Percentiles rank a stretch among this genome's conserved stretches.
Conservation (phyloP, 768 basidiomycete genomes). For the Leccinum subgranulosum region DNA sequence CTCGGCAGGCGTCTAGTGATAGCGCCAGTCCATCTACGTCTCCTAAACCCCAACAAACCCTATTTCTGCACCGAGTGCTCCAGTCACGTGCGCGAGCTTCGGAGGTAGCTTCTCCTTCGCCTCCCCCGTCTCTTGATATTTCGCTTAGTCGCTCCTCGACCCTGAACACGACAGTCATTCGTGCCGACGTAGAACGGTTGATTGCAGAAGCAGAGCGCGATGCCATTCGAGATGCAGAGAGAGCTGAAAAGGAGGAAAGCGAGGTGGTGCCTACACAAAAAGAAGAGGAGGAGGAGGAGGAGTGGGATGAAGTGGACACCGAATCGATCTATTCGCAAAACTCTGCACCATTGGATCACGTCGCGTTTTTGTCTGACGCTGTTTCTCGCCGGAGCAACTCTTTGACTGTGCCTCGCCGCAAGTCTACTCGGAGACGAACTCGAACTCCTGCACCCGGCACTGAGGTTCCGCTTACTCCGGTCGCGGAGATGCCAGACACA, state of each 20-base stretch:
- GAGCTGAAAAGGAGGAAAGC: not conserved
- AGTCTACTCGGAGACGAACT: conserved; percentile 7
- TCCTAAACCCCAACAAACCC: not conserved
- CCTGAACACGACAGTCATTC: not conserved
- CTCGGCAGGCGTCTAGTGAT: not conserved
- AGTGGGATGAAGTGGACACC: not conserved
- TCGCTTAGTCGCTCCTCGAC: conserved; percentile 6
- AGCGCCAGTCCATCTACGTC: not conserved
- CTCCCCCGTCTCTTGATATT: conserved; percentile 2
- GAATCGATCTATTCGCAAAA: conserved; percentile 25
- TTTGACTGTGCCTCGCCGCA: conserved; percentile 3
- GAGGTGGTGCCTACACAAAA: not conserved
- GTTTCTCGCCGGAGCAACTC: conserved; percentile 1
- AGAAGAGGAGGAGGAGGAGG: not conserved
- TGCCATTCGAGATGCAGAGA: conserved; percentile 14
- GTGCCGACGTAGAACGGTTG: conserved; percentile 7
- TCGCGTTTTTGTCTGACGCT: not conserved
- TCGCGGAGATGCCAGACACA: conserved; percentile 17
- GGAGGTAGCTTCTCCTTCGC: not conserved
- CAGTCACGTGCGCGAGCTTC: conserved; percentile 21
- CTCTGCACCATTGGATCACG: conserved; percentile 20
- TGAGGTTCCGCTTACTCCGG: conserved; percentile 12
- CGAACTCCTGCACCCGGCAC: not conserved
- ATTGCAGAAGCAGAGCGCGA: conserved; percentile 16
- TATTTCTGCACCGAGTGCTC: conserved; percentile 22